Percentiles rank a stretch among this genome's conserved stretches.
Evolutionary conservation across 805 yeast species (phyloP).

Genomic region (Candida xyloterini): DNA sequence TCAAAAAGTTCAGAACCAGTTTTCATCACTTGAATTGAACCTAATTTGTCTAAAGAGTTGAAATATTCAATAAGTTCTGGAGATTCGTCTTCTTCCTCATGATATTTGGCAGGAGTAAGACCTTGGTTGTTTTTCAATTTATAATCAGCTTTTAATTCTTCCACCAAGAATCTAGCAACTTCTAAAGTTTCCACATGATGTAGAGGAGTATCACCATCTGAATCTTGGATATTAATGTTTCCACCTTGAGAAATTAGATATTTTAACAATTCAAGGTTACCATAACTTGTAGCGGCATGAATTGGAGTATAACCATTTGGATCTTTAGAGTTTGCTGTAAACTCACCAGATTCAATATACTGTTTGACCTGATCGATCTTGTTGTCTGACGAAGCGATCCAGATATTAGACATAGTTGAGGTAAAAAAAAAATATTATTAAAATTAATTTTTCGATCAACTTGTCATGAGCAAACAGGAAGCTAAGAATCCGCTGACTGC

Average conservation of each 20-base stretch:
- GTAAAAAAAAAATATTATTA: neutral
- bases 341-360: conserved; percentile 47
- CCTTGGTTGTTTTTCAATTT: conserved; percentile 68
- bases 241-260: conserved; percentile 63
- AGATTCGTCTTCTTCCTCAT: conserved; percentile 81
- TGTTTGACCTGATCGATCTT: conserved; percentile 55
- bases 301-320: conserved; percentile 95
- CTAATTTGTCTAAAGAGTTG: conserved; percentile 34
- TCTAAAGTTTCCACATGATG: conserved; percentile 79
- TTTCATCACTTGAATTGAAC: conserved; percentile 20
- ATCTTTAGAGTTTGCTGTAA: conserved; percentile 72
- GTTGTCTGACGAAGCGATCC: conserved; percentile 95
- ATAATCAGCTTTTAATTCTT: conserved; percentile 65
- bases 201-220: conserved; percentile 93
- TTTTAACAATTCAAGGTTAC: conserved; percentile 64
- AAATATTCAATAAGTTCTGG: conserved; percentile 75
- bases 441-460: conserved; percentile 2
- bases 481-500: conserved; percentile 27
- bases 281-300: conserved; percentile 97
- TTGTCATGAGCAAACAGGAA: conserved; percentile 2
- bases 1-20: conserved; percentile 5
- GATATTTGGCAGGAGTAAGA: conserved; percentile 66
- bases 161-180: conserved; percentile 65
- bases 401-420: conserved; percentile 50
- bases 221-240: conserved; percentile 75